Conservation (phyloP, 2,329 filamentous ascomycete species). For the Parastagonospora nodorum region DNA sequence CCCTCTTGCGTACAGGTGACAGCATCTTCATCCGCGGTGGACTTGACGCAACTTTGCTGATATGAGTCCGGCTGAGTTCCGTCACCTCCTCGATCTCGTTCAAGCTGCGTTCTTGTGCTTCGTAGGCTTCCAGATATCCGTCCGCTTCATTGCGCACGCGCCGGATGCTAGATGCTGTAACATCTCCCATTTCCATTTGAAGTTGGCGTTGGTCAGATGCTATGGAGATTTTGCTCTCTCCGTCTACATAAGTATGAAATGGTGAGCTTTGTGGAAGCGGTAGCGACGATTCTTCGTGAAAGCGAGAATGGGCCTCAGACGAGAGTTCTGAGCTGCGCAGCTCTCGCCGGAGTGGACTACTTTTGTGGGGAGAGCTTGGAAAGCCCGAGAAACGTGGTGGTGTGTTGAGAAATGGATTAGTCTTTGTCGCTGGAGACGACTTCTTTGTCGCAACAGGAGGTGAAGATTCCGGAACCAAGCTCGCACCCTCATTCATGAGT, state of each 20-base stretch:
- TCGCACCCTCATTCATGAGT: constrained; percentile 38
- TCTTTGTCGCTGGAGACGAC: constrained; percentile 15
- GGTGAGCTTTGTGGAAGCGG: constrained; percentile 40
- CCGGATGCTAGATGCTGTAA: constrained; percentile 32
- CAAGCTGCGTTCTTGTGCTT: constrained; percentile 36
- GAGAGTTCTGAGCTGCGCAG: constrained; percentile 33
- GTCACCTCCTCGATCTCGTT: constrained; percentile 44
- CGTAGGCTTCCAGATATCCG: constrained; percentile 41
- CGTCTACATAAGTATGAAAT: constrained; percentile 37
- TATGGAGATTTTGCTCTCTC: constrained; percentile 27
- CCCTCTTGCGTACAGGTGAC: constrained; percentile 18
- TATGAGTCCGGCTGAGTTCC: constrained; percentile 32
- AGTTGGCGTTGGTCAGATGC: constrained; percentile 41
- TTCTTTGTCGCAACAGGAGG: constrained; percentile 25
- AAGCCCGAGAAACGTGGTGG: constrained; percentile 36
- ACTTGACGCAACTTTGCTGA: constrained; percentile 25
- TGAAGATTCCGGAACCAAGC: constrained; percentile 38
- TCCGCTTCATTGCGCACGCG: constrained; percentile 41
- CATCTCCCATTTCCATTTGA: constrained; percentile 35
- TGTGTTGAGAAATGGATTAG: constrained; percentile 38
- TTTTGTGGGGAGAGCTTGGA: constrained; percentile 36
- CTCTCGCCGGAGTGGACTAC: constrained; percentile 42
- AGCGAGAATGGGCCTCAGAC: constrained; percentile 20
- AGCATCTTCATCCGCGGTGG: constrained; percentile 28
- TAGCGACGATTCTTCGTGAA: constrained; percentile 36